Evolutionary conservation across 2,329 filamentous ascomycete species (phyloP).

Genomic region (Monosporascus sp.): DNA sequence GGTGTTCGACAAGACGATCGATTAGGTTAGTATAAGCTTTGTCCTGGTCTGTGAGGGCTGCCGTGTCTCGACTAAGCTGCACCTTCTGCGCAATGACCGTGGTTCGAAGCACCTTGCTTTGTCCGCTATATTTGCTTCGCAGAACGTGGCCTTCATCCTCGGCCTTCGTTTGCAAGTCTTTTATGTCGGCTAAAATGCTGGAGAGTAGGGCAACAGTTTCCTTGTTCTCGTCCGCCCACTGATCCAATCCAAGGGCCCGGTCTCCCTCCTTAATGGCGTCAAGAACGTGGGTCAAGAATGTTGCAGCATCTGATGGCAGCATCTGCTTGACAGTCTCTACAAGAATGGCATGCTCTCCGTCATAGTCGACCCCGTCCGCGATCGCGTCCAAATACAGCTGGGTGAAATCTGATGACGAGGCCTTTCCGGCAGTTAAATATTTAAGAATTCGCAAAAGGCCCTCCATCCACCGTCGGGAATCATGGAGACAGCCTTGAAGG

Average conservation of each 20-base stretch:
- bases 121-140: constrained; percentile 70
- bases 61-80: constrained; percentile 70
- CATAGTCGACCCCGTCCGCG: constrained; percentile 45
- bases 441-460: constrained; percentile 45
- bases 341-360: constrained; percentile 48
- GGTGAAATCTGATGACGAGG: constrained; percentile 34
- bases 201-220: constrained; percentile 30
- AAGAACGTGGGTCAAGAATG: constrained; percentile 39
- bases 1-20: constrained; percentile 45
- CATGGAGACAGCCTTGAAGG: constrained; percentile 30
- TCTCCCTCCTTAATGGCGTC: constrained; percentile 34
- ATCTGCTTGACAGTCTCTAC: constrained; percentile 56
- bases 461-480: constrained; percentile 33
- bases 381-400: constrained; percentile 58
- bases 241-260: constrained; percentile 28
- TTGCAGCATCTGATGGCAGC: constrained; percentile 43
- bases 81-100: constrained; percentile 79
- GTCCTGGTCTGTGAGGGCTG: constrained; percentile 65
- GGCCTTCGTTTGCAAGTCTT: constrained; percentile 40
- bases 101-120: constrained; percentile 65
- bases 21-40: constrained; percentile 64
- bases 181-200: constrained; percentile 40
- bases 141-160: constrained; percentile 45
- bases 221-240: constrained; percentile 27
- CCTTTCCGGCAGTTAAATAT: constrained; percentile 34